Conservation (phyloP, 2,329 filamentous ascomycete genomes). For the Akanthomyces dipterigenus region DNA sequence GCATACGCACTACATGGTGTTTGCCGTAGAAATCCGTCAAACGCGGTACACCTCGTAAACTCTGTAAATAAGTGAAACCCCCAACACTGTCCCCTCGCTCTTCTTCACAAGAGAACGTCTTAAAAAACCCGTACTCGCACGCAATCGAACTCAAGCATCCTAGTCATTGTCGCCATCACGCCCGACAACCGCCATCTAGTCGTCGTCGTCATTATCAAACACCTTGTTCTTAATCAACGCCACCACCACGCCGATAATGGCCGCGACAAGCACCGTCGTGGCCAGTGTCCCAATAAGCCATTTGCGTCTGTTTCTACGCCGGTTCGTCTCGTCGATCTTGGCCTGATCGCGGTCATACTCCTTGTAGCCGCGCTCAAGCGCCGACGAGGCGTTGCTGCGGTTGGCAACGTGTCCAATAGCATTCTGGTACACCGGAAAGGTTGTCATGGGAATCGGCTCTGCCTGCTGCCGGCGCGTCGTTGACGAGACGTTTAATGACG, state of each 20-base stretch:
- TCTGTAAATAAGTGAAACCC: not conserved
- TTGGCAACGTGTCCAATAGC: not conserved
- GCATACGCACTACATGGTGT: not conserved
- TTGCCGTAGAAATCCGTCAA: not conserved
- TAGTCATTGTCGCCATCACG: not conserved
- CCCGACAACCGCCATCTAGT: not conserved
- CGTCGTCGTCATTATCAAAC: not conserved
- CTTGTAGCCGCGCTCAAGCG: not conserved
- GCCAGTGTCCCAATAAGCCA: not conserved
- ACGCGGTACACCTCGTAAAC: not conserved
- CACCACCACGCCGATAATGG: not conserved
- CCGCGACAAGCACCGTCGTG: not conserved
- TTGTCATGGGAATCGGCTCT: conserved; percentile 5
- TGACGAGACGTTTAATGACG: not conserved
- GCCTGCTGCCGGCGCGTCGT: not conserved
- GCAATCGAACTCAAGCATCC: no score
- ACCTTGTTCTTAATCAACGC: not conserved
- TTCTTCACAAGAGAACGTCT: not conserved
- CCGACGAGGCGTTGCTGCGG: not conserved
- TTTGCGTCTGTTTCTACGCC: not conserved
- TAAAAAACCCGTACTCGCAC: no score
- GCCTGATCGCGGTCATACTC: not conserved
- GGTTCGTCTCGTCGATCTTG: not conserved
- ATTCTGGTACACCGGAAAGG: not conserved
- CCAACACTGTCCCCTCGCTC: not conserved